Conservation (phyloP, 179 eudicot genomes). For the Spinacia oleracea region DNA sequence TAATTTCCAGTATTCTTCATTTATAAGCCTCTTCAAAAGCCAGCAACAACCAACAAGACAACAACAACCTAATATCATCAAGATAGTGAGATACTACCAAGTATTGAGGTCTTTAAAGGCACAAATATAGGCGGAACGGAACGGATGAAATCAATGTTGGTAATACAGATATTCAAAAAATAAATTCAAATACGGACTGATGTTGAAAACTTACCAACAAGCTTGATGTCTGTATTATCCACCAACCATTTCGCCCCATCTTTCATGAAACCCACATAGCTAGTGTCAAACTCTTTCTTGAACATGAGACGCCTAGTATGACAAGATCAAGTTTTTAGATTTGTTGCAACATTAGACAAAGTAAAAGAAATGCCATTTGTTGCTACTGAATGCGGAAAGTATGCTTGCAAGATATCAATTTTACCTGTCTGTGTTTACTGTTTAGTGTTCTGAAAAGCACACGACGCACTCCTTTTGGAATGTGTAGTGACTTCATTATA, state of each 20-base stretch:
- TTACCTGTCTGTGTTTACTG: conserved; percentile 94
- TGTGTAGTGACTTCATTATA: conserved; percentile 74
- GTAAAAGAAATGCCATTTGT: too few species aligned
- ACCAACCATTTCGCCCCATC: conserved; percentile 88
- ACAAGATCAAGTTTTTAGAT: too few species aligned
- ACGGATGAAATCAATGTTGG: too few species aligned
- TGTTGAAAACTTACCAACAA: conserved; percentile 59
- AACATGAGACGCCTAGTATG: conserved; percentile 63
- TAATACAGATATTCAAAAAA: too few species aligned
- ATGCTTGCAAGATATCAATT: too few species aligned
- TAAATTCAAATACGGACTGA: too few species aligned
- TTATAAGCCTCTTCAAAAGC: background rate
- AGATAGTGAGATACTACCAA: too few species aligned
- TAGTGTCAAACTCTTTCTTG: conserved; percentile 68
- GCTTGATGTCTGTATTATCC: conserved; percentile 81
- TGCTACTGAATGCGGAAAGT: too few species aligned
- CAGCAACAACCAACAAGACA: background rate
- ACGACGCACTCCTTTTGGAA: conserved; percentile 84
- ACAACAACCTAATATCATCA: background rate
- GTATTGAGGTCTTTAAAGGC: too few species aligned
- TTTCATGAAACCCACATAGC: conserved; percentile 79
- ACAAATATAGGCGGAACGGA: too few species aligned
- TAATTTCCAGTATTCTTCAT: background rate
- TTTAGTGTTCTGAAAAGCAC: conserved; percentile 90
- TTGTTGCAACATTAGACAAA: too few species aligned